Conservation (phyloP, 2,329 filamentous ascomycete genomes). For the Dichotomopilus funicola region DNA sequence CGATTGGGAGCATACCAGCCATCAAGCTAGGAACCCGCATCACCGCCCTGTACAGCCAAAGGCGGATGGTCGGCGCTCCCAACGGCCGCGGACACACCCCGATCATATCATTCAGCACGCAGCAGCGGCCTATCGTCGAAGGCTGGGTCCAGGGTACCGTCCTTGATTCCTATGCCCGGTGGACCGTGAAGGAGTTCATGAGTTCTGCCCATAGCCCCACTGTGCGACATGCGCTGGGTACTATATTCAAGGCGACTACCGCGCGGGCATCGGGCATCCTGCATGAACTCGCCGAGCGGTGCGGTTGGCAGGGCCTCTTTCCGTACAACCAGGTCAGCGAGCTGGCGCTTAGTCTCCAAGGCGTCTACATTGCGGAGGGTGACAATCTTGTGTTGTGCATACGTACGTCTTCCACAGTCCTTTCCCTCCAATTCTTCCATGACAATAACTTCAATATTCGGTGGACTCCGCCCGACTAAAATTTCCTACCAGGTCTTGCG, state of each 20-base stretch:
- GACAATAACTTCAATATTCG: neutral
- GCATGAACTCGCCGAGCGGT: neutral
- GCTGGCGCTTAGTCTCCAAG: neutral
- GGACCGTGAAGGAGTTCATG: neutral
- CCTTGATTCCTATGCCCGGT: neutral
- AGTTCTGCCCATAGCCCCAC: neutral
- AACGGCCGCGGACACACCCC: neutral
- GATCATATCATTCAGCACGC: neutral
- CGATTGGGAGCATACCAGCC: neutral
- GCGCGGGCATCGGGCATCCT: neutral
- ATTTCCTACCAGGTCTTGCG: neutral
- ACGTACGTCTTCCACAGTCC: neutral
- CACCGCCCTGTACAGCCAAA: neutral
- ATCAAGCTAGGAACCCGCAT: neutral
- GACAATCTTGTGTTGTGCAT: neutral
- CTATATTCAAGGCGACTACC: neutral
- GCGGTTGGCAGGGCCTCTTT: neutral
- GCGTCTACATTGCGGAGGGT: neutral
- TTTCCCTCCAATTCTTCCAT: neutral
- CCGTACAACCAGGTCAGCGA: neutral
- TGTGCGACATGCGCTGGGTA: neutral
- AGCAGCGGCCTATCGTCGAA: neutral
- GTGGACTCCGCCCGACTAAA: too few relatives aligned
- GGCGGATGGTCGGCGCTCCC: neutral
- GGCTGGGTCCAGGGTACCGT: neutral